Conservation (phyloP, 1,284 basidiomycete species). For the Trichosporon ovoides region DNA sequence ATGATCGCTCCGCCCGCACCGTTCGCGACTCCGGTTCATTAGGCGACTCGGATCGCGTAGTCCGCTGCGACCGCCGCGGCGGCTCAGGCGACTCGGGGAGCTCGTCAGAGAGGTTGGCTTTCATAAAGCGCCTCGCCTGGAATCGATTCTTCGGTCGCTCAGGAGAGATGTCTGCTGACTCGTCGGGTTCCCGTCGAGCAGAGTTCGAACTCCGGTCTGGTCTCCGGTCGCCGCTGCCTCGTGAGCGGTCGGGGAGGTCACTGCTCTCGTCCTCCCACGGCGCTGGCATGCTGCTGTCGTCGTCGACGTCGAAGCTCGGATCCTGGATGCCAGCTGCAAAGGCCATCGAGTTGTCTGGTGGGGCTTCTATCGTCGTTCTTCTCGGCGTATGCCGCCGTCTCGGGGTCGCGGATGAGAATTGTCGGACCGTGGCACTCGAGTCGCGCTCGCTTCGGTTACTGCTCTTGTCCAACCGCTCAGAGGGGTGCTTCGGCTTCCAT, state of each 20-base stretch:
- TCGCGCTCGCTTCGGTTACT: not conserved
- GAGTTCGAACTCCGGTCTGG: slow-evolving; percentile 12
- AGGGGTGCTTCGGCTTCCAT: not conserved
- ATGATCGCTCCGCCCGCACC: not conserved
- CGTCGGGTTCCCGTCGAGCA: not conserved
- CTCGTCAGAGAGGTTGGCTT: slow-evolving; percentile 6
- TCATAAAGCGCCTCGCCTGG: slow-evolving; percentile 5
- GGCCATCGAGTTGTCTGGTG: slow-evolving; percentile 24
- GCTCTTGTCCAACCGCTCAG: not conserved
- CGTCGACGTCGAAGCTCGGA: slow-evolving; percentile 34
- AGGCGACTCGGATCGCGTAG: not conserved
- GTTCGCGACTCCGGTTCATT: not conserved
- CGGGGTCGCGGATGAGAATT: not conserved
- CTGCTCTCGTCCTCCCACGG: slow-evolving; percentile 14
- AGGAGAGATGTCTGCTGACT: not conserved
- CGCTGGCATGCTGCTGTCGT: slow-evolving; percentile 24
- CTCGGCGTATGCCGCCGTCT: slow-evolving; percentile 2
- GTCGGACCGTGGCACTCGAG: not conserved
- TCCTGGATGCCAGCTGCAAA: slow-evolving; percentile 31
- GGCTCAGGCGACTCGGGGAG: not conserved
- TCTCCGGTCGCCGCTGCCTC: slow-evolving; percentile 4
- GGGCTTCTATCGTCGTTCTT: slow-evolving; percentile 11
- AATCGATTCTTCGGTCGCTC: slow-evolving; percentile 7
- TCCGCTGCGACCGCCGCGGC: not conserved
- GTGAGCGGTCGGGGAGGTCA: slow-evolving; percentile 4